These are phyloP conservation scores for Solanum peruvianum DNA, from an alignment of 257 asterid genomes.

Conservation along the genomic window DNA sequence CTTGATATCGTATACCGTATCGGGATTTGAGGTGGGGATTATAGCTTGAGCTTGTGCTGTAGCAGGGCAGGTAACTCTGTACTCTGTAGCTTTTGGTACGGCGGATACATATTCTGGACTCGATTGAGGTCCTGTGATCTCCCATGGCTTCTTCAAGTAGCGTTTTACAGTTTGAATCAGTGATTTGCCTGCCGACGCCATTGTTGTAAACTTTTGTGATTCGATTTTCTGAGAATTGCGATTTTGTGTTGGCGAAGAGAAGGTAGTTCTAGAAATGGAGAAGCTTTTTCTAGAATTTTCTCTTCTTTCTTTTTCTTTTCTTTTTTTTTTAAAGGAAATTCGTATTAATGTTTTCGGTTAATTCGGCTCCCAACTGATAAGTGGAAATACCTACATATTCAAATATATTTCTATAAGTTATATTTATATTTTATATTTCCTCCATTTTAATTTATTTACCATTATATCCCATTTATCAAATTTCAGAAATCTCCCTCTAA, in stretches of 20 bases:
- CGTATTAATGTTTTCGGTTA: not conserved
- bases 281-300: not conserved
- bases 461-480: no score
- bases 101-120: slow-evolving; percentile 46
- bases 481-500: no score
- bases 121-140: slow-evolving; percentile 61
- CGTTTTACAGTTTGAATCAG: slow-evolving; percentile 51
- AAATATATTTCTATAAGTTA: no score
- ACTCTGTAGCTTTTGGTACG: slow-evolving; percentile 77
- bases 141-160: slow-evolving; percentile 84
- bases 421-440: not conserved
- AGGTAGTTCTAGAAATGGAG: not conserved
- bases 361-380: not conserved
- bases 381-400: not conserved
- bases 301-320: no score
- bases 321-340: no score
- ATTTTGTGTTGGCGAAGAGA: not conserved
- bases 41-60: slow-evolving; percentile 45
- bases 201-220: not conserved
- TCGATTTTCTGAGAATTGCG: not conserved
- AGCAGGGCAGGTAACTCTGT: slow-evolving; percentile 70
- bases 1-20: slow-evolving; percentile 86
- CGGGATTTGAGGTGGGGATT: slow-evolving; percentile 70
- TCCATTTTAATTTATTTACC: no score
- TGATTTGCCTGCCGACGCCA: slow-evolving; percentile 58